phyloP scores from a whole-genome alignment of 2,329 filamentous ascomycete genomes.

The Berkeleyomyces basicola region DNA sequence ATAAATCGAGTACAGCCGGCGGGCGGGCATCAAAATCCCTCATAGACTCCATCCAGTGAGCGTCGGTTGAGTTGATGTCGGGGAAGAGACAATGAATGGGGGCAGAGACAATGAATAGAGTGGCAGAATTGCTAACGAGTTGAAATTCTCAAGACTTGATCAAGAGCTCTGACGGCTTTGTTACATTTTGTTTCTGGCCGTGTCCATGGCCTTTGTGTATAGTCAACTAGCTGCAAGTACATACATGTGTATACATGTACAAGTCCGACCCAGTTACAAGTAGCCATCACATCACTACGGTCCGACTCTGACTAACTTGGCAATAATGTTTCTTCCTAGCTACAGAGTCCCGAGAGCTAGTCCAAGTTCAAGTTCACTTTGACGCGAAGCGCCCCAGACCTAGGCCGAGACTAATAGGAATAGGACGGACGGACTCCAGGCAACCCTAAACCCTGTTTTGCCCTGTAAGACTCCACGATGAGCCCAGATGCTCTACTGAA shows the following conservation, averaged over 20 bases:
- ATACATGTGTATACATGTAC: too few relatives aligned
- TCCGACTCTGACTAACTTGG: not conserved
- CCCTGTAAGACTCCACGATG: not conserved
- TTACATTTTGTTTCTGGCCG: not conserved
- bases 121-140: not conserved
- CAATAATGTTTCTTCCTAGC: not conserved
- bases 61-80: not conserved
- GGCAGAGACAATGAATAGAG: not conserved
- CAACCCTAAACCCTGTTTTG: not conserved
- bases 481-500: not conserved
- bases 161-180: not conserved
- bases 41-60: not conserved
- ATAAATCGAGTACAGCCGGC: too few relatives aligned
- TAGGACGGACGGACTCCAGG: not conserved
- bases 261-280: too few relatives aligned
- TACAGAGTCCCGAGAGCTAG: not conserved
- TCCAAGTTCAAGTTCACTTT: not conserved
- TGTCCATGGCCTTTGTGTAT: not conserved
- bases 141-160: not conserved
- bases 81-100: not conserved
- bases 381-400: not conserved
- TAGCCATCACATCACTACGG: too few relatives aligned
- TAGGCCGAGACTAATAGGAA: not conserved
- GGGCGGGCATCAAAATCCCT: not conserved
- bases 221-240: too few relatives aligned